Percentiles rank a stretch among this genome's conserved stretches.
These are phyloP conservation scores for Hypoxylon sp. DNA, from an alignment of 2,329 filamentous ascomycete species.

Conservation along the genomic window DNA sequence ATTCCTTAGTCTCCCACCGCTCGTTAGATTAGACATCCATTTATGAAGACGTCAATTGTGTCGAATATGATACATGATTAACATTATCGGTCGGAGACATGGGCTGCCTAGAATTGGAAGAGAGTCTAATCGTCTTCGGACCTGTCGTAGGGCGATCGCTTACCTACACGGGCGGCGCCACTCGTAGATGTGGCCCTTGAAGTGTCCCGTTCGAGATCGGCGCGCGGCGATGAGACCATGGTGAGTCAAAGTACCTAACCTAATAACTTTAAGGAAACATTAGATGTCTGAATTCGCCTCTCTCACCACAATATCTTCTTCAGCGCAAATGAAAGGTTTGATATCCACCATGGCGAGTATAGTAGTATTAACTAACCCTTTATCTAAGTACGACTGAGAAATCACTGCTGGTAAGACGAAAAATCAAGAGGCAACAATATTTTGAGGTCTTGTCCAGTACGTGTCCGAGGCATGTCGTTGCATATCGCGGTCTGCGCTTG, in stretches of 20 bases:
- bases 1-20: background rate
- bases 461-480: conserved; percentile 6
- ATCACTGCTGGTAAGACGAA: background rate
- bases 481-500: conserved; percentile 3
- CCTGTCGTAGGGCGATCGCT: background rate
- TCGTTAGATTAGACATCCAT: background rate
- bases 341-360: background rate
- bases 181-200: background rate
- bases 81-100: background rate
- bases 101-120: background rate
- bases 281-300: background rate
- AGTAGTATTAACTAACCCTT: background rate
- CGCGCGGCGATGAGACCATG: background rate
- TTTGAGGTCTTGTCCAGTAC: background rate
- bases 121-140: background rate
- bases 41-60: background rate
- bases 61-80: background rate
- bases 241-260: too few relatives aligned
- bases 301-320: background rate
- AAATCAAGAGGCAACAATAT: background rate
- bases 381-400: background rate
- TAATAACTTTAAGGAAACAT: background rate
- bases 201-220: background rate
- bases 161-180: background rate
- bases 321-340: background rate